These are phyloP conservation scores for Trifolium fragiferum DNA, from an alignment of 306 rosid genomes.

Conservation along the genomic window DNA sequence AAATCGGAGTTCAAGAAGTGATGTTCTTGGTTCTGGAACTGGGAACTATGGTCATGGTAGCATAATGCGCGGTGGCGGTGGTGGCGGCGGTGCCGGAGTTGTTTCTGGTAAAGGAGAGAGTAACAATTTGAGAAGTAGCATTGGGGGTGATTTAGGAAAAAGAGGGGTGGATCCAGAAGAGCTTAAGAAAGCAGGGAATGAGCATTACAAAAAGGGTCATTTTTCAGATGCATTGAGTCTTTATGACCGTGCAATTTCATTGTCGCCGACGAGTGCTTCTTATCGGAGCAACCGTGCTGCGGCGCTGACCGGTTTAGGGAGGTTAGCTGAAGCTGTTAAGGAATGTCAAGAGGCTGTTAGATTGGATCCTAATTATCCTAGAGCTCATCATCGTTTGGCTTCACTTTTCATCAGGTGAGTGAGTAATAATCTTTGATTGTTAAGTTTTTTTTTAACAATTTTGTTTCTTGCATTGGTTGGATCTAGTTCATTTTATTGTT, in stretches of 20 bases:
- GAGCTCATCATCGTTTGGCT: slow-evolving; percentile 91
- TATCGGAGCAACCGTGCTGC: slow-evolving; percentile 92
- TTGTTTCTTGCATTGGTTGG: slow-evolving; percentile 30
- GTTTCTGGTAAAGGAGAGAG: background rate
- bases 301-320: slow-evolving; percentile 74
- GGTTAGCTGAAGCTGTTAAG: slow-evolving; percentile 74
- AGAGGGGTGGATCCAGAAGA: slow-evolving; percentile 81
- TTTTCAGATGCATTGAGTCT: slow-evolving; percentile 78
- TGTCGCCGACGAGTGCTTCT: slow-evolving; percentile 73
- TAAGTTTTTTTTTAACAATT: background rate
- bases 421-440: background rate
- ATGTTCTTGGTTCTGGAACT: slow-evolving; percentile 80
- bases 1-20: slow-evolving; percentile 58
- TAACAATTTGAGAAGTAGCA: background rate
- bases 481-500: slow-evolving; percentile 40
- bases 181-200: slow-evolving; percentile 81
- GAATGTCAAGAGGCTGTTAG: slow-evolving; percentile 89
- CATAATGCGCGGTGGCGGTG: slow-evolving; percentile 78
- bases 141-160: slow-evolving; percentile 48
- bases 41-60: slow-evolving; percentile 93
- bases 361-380: slow-evolving; percentile 80
- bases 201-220: slow-evolving; percentile 72
- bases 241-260: slow-evolving; percentile 78
- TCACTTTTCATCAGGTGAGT: slow-evolving; percentile 79
- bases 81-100: slow-evolving; percentile 28